Evolutionary conservation across 148 eudicot species (phyloP).

Genomic region (Vaccinium corymbosum): DNA sequence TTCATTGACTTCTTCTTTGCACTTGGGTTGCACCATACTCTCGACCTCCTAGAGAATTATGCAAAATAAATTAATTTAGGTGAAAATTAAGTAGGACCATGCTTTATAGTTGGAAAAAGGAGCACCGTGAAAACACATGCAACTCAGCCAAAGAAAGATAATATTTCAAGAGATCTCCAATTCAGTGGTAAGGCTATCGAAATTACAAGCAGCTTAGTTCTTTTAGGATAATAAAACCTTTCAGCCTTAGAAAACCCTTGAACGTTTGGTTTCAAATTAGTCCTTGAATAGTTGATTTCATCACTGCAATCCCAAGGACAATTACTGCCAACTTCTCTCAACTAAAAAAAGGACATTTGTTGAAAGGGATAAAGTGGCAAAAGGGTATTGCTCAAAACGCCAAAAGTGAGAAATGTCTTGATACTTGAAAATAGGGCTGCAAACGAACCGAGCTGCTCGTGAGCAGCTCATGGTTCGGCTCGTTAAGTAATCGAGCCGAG

Average conservation of each 20-base stretch:
- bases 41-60: slow-evolving; percentile 24
- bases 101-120: not conserved
- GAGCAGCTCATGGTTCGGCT: too few relatives aligned
- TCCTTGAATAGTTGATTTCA: too few relatives aligned
- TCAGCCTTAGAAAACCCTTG: too few relatives aligned
- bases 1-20: slow-evolving; percentile 14
- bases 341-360: not conserved
- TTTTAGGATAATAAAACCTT: too few relatives aligned
- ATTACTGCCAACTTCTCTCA: too few relatives aligned
- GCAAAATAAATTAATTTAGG: not conserved
- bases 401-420: not conserved
- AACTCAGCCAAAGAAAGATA: not conserved
- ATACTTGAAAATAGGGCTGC: too few relatives aligned
- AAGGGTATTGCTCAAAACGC: not conserved
- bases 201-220: not conserved
- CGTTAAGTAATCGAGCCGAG: too few relatives aligned
- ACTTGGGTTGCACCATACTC: slow-evolving; percentile 24
- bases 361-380: not conserved
- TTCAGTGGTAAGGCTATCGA: not conserved
- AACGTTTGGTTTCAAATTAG: too few relatives aligned
- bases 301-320: too few relatives aligned
- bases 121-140: not conserved
- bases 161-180: not conserved
- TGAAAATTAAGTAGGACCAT: not conserved
- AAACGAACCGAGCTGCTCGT: too few relatives aligned